A percentile compares a stretch with the other conserved stretches of the same genome.
Conservation (phyloP, 306 rosid genomes). For the Alnus glutinosa region DNA sequence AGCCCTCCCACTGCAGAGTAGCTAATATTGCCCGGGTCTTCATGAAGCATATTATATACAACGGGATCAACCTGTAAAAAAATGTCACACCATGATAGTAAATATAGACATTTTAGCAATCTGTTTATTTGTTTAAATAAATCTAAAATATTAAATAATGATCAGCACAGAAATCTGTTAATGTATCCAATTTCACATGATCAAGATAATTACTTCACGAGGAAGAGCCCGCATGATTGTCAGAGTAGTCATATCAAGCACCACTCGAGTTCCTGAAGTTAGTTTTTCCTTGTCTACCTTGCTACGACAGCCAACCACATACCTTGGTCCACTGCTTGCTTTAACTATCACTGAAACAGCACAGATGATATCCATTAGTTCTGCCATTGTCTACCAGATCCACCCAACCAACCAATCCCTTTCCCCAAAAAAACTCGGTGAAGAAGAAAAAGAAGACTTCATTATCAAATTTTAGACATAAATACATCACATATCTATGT, state of each 20-base stretch:
- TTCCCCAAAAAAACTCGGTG: neutral
- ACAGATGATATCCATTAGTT: neutral
- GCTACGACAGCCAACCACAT: conserved; percentile 23
- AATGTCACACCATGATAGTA: conserved; percentile 6
- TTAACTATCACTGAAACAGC: conserved; percentile 13
- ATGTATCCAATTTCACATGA: neutral
- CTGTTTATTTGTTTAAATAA: neutral
- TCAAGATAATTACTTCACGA: conserved; percentile 8
- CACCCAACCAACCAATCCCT: neutral
- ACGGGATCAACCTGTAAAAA: conserved; percentile 53
- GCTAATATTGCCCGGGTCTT: conserved; percentile 69
- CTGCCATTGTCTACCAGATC: neutral
- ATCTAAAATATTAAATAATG: neutral
- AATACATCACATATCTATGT: neutral
- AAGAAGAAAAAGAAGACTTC: neutral
- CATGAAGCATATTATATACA: conserved; percentile 66
- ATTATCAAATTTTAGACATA: no score
- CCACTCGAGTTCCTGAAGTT: conserved; percentile 19
- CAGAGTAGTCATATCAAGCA: conserved; percentile 26
- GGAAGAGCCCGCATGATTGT: conserved; percentile 19
- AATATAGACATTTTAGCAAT: neutral
- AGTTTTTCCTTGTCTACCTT: conserved; percentile 16
- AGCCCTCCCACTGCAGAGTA: conserved; percentile 66
- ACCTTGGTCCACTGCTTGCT: conserved; percentile 22
- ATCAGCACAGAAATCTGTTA: neutral